phyloP scores from a whole-genome alignment of 768 basidiomycete genomes.

The Lactarius vividus region DNA sequence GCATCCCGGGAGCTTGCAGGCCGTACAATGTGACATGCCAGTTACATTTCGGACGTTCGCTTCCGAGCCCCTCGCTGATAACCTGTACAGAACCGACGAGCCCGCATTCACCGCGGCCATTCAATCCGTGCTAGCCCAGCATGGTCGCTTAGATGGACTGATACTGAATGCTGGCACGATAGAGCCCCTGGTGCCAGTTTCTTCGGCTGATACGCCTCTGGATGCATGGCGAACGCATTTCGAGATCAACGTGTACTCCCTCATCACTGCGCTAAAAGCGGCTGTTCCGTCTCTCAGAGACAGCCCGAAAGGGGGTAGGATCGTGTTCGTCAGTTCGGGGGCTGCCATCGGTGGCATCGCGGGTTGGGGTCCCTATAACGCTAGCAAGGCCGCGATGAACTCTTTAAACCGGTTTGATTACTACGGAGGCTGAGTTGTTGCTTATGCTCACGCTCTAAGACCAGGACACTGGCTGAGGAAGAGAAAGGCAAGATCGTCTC shows the following conservation, averaged over 20 bases:
- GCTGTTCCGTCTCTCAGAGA: constrained; percentile 67
- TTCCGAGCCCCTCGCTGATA: constrained; percentile 11
- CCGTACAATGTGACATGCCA: constrained; percentile 74
- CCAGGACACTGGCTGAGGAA: constrained; percentile 80
- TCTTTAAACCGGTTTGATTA: constrained; percentile 49
- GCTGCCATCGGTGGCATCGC: constrained; percentile 64
- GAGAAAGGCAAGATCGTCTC: constrained; percentile 66
- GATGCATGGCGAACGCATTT: constrained; percentile 70
- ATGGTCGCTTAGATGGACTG: constrained; percentile 68
- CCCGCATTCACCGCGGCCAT: constrained; percentile 56
- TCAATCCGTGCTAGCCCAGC: constrained; percentile 47
- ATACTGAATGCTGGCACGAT: constrained; percentile 83
- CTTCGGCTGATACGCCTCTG: constrained; percentile 46
- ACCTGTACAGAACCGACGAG: constrained; percentile 53
- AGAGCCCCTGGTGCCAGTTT: constrained; percentile 64
- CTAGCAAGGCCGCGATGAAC: constrained; percentile 87
- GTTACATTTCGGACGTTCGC: constrained; percentile 35
- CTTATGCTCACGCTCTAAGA: background rate
- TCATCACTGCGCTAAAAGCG: constrained; percentile 64
- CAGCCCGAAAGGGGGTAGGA: constrained; percentile 54
- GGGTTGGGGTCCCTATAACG: constrained; percentile 81
- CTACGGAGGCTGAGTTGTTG: background rate
- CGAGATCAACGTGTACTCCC: constrained; percentile 86
- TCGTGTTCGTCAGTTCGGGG: constrained; percentile 86
- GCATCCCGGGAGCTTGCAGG: constrained; percentile 44